A percentile compares a stretch with the other conserved stretches of the same genome.
Conservation (phyloP, 768 basidiomycete genomes). For the Favolaschia claudopus region DNA sequence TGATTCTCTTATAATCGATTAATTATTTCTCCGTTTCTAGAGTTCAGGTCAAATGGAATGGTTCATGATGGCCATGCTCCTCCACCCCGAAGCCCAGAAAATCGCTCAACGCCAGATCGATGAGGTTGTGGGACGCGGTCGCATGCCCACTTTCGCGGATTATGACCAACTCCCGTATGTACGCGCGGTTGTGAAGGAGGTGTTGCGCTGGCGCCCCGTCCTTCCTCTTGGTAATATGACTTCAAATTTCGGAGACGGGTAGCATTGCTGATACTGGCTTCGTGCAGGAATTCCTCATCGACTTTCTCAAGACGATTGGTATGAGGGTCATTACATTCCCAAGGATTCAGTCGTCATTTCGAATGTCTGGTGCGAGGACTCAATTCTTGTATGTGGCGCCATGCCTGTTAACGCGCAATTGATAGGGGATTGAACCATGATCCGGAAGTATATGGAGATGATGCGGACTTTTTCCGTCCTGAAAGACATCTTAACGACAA, state of each 20-base stretch:
- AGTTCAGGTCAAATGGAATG: conserved; percentile 29
- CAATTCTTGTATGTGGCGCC: background rate
- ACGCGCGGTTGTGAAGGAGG: conserved; percentile 33
- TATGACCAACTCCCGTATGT: conserved; percentile 28
- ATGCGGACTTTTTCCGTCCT: conserved; percentile 34
- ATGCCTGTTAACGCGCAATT: background rate
- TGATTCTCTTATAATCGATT: conserved; percentile 23
- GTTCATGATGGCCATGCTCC: conserved; percentile 10
- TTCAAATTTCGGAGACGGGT: background rate
- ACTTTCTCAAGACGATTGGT: conserved; percentile 39
- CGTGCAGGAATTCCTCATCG: conserved; percentile 14
- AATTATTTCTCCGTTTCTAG: conserved; percentile 28
- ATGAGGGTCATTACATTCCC: conserved; percentile 37
- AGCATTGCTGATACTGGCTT: background rate
- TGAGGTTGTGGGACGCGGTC: conserved; percentile 10
- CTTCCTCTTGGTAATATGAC: conserved; percentile 23
- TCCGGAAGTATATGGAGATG: conserved; percentile 33
- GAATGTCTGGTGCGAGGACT: conserved; percentile 24
- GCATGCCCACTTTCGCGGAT: conserved; percentile 34
- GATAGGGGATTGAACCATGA: conserved; percentile 35
- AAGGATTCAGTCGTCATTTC: conserved; percentile 35
- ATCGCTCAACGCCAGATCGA: conserved; percentile 12
- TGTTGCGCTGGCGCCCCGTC: conserved; percentile 26
- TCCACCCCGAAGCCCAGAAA: background rate
- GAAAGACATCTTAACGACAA: conserved; percentile 34